Conservation (phyloP, 305 asterid species). For the Fraxinus angustifolia region DNA sequence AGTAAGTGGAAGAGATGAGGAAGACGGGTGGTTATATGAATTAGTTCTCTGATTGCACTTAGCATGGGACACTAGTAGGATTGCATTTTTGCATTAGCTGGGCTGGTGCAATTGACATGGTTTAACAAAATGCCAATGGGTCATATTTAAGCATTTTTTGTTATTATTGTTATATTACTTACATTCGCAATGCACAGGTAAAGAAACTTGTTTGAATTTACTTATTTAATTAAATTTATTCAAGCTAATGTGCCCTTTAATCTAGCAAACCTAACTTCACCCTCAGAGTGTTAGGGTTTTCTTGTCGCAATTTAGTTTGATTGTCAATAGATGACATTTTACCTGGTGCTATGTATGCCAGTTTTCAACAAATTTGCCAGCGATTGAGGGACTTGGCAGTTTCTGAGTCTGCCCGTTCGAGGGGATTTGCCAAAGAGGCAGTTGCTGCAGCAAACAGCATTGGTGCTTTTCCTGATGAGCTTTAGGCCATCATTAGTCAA, state of each 20-base stretch:
- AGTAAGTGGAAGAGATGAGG: not conserved
- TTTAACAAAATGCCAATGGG: not conserved
- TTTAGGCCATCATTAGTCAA: constrained; percentile 50
- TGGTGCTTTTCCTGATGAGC: constrained; percentile 52
- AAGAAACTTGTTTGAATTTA: not conserved
- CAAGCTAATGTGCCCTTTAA: not conserved
- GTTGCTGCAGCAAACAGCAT: constrained; percentile 50
- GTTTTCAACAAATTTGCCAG: too few relatives aligned
- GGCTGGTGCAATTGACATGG: not conserved
- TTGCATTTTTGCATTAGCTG: not conserved
- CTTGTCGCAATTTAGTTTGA: not conserved
- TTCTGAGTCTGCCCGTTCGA: constrained; percentile 46
- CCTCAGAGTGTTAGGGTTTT: constrained; percentile 2
- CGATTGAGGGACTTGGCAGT: constrained; percentile 29
- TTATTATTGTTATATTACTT: not conserved
- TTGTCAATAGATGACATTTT: too few relatives aligned
- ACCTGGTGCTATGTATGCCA: too few relatives aligned
- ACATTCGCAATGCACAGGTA: not conserved
- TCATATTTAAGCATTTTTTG: not conserved
- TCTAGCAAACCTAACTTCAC: not conserved
- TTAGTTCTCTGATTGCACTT: not conserved
- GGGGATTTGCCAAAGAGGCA: constrained; percentile 48
- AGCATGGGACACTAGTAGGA: not conserved
- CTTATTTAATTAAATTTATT: not conserved
- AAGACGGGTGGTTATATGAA: not conserved